Evolutionary conservation across 257 asterid genomes (phyloP), one percentile per base, ranked within the genome.

Genomic region (Nicotiana tabacum): DNA sequence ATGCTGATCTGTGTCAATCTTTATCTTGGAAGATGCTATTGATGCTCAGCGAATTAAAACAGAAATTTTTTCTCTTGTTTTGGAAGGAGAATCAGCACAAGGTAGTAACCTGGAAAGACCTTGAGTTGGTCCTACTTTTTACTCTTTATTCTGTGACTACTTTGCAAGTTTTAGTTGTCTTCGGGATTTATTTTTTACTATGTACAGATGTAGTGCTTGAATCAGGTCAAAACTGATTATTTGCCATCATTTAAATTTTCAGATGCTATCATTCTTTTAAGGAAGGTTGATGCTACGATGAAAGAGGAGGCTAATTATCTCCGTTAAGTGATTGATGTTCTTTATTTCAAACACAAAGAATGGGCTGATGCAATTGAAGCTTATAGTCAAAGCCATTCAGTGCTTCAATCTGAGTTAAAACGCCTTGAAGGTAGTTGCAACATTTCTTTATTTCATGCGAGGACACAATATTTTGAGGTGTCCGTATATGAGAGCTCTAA

Each of bases 341-440:
- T 94, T 90, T 92, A 87, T 69, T 81, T 32, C 78, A 96, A 90
- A 86, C 97, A 93, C 89, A 90, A 89, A 83, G 89, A 90, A 61
- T 94, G 90, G 89, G 93, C 93, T 77, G 91, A 90, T 83, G 95
- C 83, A 90, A 90, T 93, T 84, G 92, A 90, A 88, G 82, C 87
- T 60, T 88, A 90, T 86, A 83, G 84, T 77, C 90, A 81, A 83
- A 91, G 82, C 83, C 92, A 90, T 83, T 86, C 94, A 76, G 87
- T 84, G 35, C 95, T 90, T 84, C 94, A 88, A 88, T 67, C 92
- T 37, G 97, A 94, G 90, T 91, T 92, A 82, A 89, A 88, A 85
- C 86, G 88, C 78, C 91, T 94, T 79, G 83, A 91, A 84, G 99
- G 98, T 95, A 89, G 57, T 82, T 77, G 69, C 48, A 80, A 13